Evolutionary conservation across 352 stramenopile species (phyloP).

Genomic region (Globisporangium heterothallicum): DNA sequence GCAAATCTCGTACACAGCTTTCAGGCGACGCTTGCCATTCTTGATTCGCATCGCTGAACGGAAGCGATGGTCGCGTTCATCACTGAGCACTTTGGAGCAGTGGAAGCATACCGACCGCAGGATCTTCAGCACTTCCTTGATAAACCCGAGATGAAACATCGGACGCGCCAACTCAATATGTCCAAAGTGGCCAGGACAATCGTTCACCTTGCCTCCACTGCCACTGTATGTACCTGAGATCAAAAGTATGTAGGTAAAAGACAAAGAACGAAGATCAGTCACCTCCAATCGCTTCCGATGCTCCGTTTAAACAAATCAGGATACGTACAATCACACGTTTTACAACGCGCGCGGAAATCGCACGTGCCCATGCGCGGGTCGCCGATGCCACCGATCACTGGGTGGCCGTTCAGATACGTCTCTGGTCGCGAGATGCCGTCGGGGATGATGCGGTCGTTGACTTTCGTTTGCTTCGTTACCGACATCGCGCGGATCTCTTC

Average conservation of each 20-base stretch:
- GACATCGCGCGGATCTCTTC: conserved; percentile 97
- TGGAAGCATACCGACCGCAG: conserved; percentile 96
- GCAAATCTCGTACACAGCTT: conserved; percentile 94
- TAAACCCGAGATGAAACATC: conserved; percentile 98
- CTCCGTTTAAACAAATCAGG: neutral
- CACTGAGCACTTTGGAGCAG: conserved; percentile 93
- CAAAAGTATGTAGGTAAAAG: neutral
- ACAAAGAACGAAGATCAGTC: conserved; percentile 3
- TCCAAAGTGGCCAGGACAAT: conserved; percentile 98
- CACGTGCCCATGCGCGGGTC: conserved; percentile 97
- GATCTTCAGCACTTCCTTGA: conserved; percentile 94
- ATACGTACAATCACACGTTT: conserved; percentile 88
- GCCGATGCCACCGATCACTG: conserved; percentile 96
- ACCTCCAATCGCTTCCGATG: neutral
- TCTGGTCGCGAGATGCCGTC: conserved; percentile 92
- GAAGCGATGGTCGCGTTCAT: conserved; percentile 85
- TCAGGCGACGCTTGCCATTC: conserved; percentile 88
- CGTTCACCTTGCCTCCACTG: conserved; percentile 92
- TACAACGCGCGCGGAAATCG: conserved; percentile 84
- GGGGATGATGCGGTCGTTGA: conserved; percentile 95
- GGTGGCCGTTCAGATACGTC: conserved; percentile 90
- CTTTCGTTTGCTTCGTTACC: conserved; percentile 95
- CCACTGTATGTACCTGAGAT: conserved; percentile 77
- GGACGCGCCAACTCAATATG: conserved; percentile 97
- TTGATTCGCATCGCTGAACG: conserved; percentile 82